phyloP scores from a whole-genome alignment of 352 stramenopile species.

The Halophytophthora batemanensis region DNA sequence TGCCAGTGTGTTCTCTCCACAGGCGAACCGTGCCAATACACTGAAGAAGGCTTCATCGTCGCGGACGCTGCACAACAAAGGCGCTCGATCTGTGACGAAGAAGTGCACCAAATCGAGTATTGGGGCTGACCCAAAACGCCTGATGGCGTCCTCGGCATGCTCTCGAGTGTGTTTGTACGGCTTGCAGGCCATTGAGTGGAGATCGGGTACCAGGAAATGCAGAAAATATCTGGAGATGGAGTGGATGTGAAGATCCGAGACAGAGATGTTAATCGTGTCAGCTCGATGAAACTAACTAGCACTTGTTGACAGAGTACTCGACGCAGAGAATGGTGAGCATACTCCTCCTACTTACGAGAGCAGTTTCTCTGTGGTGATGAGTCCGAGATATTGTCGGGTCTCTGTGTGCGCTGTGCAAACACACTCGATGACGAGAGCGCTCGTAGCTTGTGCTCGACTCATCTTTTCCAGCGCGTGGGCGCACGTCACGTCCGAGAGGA shows the following conservation, averaged over 20 bases:
- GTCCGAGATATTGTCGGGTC: constrained; percentile 17
- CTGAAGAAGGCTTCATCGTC: constrained; percentile 61
- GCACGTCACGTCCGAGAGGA: constrained; percentile 27
- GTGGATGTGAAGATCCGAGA: neutral
- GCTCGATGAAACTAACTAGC: too few species aligned
- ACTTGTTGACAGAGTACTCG: neutral
- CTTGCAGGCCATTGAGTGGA: constrained; percentile 16
- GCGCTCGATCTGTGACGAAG: constrained; percentile 16
- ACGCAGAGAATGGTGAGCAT: too few species aligned
- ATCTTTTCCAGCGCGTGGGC: constrained; percentile 35
- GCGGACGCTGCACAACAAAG: constrained; percentile 27
- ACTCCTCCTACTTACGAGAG: constrained; percentile 25
- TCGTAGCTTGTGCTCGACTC: constrained; percentile 9
- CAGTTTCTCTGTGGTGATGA: constrained; percentile 40
- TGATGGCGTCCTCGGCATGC: constrained; percentile 37
- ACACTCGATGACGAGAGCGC: constrained; percentile 22
- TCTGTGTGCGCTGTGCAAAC: constrained; percentile 3
- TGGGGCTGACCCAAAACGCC: constrained; percentile 25
- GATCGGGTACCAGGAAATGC: constrained; percentile 18
- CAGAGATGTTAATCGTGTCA: neutral
- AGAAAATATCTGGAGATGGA: constrained; percentile 30
- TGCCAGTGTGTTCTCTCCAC: constrained; percentile 33
- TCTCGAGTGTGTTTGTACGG: constrained; percentile 34
- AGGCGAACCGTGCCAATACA: constrained; percentile 47
- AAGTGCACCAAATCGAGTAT: constrained; percentile 36